phyloP scores from a whole-genome alignment of 106 monocot species.

The Alisma plantagoaquatica region DNA sequence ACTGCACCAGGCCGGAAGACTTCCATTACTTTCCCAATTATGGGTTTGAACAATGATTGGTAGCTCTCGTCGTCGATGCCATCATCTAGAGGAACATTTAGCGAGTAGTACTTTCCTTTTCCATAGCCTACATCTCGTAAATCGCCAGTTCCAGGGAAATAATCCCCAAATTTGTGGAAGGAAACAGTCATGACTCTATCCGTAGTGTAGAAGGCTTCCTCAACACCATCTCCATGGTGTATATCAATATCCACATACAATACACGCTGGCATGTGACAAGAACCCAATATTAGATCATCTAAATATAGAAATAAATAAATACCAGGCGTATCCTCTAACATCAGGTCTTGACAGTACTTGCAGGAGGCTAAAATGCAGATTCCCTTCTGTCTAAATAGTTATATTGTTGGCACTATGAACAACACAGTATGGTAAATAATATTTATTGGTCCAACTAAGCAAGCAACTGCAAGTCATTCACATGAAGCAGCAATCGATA shows the following conservation, averaged over 20 bases:
- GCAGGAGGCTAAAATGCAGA: neutral
- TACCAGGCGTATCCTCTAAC: neutral
- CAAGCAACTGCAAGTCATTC: too few relatives aligned
- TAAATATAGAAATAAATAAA: neutral
- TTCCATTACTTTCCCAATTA: constrained; percentile 28
- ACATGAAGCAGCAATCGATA: too few relatives aligned
- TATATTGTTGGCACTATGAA: too few relatives aligned
- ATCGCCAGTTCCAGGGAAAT: constrained; percentile 30
- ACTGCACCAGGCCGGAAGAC: constrained; percentile 26
- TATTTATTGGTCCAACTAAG: neutral
- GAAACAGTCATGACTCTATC: constrained; percentile 32
- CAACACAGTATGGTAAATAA: too few relatives aligned
- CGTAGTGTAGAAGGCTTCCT: constrained; percentile 26
- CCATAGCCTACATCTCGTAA: constrained; percentile 16
- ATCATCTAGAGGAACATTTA: constrained; percentile 29
- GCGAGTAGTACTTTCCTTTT: constrained; percentile 26
- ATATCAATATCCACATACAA: constrained; percentile 33
- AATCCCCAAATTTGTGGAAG: constrained; percentile 28
- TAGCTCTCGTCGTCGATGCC: constrained; percentile 30
- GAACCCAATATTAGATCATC: neutral
- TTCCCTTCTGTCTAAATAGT: too few relatives aligned
- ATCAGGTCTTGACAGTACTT: neutral
- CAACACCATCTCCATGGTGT: constrained; percentile 34
- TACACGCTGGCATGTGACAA: constrained; percentile 24
- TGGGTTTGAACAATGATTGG: constrained; percentile 21